Conservation (phyloP, 208 protist species). For the Crithidia brevicula region DNA sequence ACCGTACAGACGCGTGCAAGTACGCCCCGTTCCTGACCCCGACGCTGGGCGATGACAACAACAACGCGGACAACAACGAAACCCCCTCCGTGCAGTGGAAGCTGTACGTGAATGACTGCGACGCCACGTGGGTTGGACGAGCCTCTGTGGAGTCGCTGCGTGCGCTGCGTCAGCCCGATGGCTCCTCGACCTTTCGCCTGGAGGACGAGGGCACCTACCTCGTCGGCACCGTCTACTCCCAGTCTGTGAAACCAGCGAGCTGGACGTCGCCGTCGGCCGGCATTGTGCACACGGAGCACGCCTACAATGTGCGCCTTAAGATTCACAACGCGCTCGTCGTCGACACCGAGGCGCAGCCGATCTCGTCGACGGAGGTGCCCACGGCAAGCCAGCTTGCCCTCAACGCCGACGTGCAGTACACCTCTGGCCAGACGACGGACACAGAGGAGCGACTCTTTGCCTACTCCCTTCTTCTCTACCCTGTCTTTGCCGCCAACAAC, state of each 20-base stretch:
- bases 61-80: slow-evolving; percentile 19
- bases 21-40: slow-evolving; percentile 86
- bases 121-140: slow-evolving; percentile 82
- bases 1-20: slow-evolving; percentile 75
- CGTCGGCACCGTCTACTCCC: slow-evolving; percentile 75
- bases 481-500: slow-evolving; percentile 45
- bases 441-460: slow-evolving; percentile 78
- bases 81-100: slow-evolving; percentile 65
- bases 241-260: slow-evolving; percentile 75
- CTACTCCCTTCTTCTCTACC: slow-evolving; percentile 76
- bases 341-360: slow-evolving; percentile 30
- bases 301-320: slow-evolving; percentile 56
- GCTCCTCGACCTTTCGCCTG: slow-evolving; percentile 63
- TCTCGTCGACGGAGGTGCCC: not conserved
- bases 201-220: slow-evolving; percentile 48
- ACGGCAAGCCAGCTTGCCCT: slow-evolving; percentile 24
- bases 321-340: slow-evolving; percentile 65
- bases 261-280: slow-evolving; percentile 53
- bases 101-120: slow-evolving; percentile 85
- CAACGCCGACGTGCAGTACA: slow-evolving; percentile 65
- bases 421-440: slow-evolving; percentile 34
- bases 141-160: slow-evolving; percentile 73
- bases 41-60: slow-evolving; percentile 30
- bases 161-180: slow-evolving; percentile 62
- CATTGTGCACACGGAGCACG: slow-evolving; percentile 41